Conservation (phyloP, 768 basidiomycete species). For the Lentinula guzmanii region DNA sequence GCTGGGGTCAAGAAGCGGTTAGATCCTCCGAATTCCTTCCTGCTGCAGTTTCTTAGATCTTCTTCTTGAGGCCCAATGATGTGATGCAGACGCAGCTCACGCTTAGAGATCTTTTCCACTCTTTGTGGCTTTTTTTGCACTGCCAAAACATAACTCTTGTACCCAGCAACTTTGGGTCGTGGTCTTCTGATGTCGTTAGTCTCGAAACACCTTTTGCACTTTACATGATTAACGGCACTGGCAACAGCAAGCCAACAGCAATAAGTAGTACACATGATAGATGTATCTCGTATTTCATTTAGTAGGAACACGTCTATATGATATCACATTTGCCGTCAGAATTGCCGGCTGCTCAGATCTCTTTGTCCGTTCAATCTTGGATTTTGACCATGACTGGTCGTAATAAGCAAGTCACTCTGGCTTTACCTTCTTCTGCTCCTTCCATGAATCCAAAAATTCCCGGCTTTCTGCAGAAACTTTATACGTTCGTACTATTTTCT, state of each 20-base stretch:
- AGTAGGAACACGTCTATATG: neutral
- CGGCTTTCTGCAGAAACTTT: slow-evolving; percentile 89
- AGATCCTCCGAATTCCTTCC: slow-evolving; percentile 25
- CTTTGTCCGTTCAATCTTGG: neutral
- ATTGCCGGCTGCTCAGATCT: neutral
- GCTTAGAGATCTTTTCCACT: neutral
- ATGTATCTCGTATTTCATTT: too few species aligned
- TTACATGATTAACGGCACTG: too few species aligned
- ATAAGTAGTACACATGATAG: too few species aligned
- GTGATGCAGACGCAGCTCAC: slow-evolving; percentile 12
- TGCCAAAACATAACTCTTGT: too few species aligned
- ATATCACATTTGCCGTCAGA: neutral
- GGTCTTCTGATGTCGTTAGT: too few species aligned
- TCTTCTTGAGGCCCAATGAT: slow-evolving; percentile 39
- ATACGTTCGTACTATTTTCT: slow-evolving; percentile 54
- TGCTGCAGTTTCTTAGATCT: slow-evolving; percentile 13
- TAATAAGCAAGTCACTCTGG: slow-evolving; percentile 10
- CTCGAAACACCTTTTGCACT: too few species aligned
- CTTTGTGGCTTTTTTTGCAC: too few species aligned
- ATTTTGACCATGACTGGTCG: neutral
- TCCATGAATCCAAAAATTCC: slow-evolving; percentile 53
- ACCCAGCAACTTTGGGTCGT: too few species aligned
- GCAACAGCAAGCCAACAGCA: too few species aligned
- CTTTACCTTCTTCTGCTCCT: slow-evolving; percentile 17
- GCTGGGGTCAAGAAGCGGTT: slow-evolving; percentile 67